Conservation (phyloP, 805 yeast species). For the Nakazawaea siamensis region DNA sequence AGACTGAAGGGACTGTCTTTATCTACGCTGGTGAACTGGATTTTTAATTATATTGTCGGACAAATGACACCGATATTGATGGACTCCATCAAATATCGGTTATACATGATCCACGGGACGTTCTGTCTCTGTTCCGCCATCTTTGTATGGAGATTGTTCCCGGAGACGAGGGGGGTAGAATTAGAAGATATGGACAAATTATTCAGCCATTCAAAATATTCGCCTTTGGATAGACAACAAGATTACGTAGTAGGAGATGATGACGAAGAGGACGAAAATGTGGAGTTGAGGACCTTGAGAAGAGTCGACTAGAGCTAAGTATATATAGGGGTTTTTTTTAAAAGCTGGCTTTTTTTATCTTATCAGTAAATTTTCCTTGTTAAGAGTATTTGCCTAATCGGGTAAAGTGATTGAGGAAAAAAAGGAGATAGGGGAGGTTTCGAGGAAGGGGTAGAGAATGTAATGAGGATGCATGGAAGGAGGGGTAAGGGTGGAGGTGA, state of each 20-base stretch:
- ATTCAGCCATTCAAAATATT: constrained; percentile 28
- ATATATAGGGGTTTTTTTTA: no score
- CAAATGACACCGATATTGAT: constrained; percentile 84
- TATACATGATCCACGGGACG: constrained; percentile 74
- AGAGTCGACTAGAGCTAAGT: no score
- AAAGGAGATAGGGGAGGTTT: no score
- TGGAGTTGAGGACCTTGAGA: background rate
- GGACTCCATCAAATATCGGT: constrained; percentile 67
- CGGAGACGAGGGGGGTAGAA: constrained; percentile 45
- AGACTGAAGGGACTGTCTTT: constrained; percentile 87
- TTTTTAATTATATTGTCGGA: constrained; percentile 86
- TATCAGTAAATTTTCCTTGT: no score
- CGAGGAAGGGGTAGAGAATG: no score
- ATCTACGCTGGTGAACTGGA: constrained; percentile 90
- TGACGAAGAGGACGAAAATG: constrained; percentile 1
- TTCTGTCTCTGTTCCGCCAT: constrained; percentile 43
- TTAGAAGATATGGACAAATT: constrained; percentile 51
- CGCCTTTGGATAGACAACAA: constrained; percentile 1
- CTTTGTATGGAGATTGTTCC: constrained; percentile 39
- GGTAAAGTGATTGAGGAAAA: no score
- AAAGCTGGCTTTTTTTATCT: no score
- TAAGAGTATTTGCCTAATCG: no score
- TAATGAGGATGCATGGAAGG: no score
- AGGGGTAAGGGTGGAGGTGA: no score
- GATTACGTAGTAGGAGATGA: constrained; percentile 1